phyloP scores from a whole-genome alignment of 2,329 filamentous ascomycete species.

The Pseudocercospora fuligena region DNA sequence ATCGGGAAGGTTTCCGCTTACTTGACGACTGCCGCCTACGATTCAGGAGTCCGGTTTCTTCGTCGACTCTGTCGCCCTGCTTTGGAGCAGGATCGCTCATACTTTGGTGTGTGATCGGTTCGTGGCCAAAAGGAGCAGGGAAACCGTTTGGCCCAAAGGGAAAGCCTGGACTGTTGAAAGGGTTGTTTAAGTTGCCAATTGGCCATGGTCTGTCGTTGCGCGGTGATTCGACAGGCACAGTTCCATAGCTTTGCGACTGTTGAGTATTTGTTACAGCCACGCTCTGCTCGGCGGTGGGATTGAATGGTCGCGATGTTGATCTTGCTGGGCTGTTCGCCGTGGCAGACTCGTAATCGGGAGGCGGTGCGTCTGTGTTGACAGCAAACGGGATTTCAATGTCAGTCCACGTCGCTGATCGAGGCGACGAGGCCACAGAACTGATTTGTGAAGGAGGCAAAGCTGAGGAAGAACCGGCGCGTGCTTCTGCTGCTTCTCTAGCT shows the following conservation, averaged over 20 bases:
- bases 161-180: constrained; percentile 2
- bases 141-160: constrained; percentile 2
- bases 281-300: not conserved
- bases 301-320: not conserved
- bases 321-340: constrained; percentile 23
- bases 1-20: not conserved
- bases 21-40: constrained; percentile 6
- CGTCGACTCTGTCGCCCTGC: constrained; percentile 11
- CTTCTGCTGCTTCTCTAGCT: constrained; percentile 27
- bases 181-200: constrained; percentile 4
- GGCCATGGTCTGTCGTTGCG: constrained; percentile 4
- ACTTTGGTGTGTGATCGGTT: constrained; percentile 17
- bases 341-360: constrained; percentile 36
- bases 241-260: not conserved
- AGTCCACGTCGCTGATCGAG: constrained; percentile 24
- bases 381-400: constrained; percentile 20
- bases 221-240: not conserved
- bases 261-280: not conserved
- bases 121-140: not conserved
- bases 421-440: constrained; percentile 21
- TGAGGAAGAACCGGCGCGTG: constrained; percentile 10
- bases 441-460: constrained; percentile 22
- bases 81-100: constrained; percentile 25
- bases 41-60: constrained; percentile 26
- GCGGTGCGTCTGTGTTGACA: constrained; percentile 27